Conservation (phyloP, 2,329 filamentous ascomycete species). For the Scytalidium sp. region DNA sequence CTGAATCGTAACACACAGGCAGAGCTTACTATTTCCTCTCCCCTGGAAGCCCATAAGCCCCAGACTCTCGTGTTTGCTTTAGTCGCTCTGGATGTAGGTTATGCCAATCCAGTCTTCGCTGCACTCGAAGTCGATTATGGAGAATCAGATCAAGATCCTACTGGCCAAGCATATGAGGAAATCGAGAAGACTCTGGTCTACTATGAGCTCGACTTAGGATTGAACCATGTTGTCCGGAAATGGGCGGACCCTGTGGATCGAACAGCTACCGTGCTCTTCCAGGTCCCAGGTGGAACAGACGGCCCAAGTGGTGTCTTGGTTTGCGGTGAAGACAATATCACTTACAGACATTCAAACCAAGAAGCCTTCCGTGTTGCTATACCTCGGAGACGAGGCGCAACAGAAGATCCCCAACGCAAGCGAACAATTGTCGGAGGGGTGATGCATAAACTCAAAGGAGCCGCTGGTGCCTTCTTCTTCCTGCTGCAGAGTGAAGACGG, state of each 20-base stretch:
- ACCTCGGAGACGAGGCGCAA: conserved; percentile 79
- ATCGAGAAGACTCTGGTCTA: conserved; percentile 91
- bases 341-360: conserved; percentile 95
- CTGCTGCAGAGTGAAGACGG: conserved; percentile 94
- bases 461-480: conserved; percentile 89
- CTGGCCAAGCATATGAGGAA: conserved; percentile 76
- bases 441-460: conserved; percentile 92
- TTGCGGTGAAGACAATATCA: conserved; percentile 91
- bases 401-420: conserved; percentile 89
- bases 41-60: conserved; percentile 91
- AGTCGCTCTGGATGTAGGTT: conserved; percentile 88
- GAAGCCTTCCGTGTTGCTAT: conserved; percentile 86
- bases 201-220: conserved; percentile 92
- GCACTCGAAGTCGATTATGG: conserved; percentile 91
- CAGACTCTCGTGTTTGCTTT: conserved; percentile 87
- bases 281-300: conserved; percentile 90
- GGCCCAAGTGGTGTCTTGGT: conserved; percentile 94
- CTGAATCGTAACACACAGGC: conserved; percentile 93
- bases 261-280: conserved; percentile 85
- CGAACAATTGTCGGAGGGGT: conserved; percentile 84
- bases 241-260: conserved; percentile 95
- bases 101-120: conserved; percentile 95
- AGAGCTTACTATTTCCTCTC: conserved; percentile 94
- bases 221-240: conserved; percentile 96
- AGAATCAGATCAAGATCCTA: conserved; percentile 86